These are phyloP conservation scores for Abelmoschus esculentus DNA, from an alignment of 345 rosid genomes.

Conservation along the genomic window DNA sequence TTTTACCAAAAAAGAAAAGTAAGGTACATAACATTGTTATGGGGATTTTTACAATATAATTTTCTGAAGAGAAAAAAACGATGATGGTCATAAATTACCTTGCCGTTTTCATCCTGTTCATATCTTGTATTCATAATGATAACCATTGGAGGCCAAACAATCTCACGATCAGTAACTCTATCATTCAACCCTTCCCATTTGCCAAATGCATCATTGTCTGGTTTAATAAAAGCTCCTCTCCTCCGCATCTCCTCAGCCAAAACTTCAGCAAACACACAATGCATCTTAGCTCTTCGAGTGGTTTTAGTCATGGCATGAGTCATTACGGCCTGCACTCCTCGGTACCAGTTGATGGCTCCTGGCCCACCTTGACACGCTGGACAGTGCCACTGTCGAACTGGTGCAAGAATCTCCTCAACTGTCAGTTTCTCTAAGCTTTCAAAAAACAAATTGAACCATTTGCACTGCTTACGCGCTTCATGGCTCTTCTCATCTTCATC, in stretches of 20 bases:
- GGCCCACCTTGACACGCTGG: constrained; percentile 44
- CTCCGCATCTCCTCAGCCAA: constrained; percentile 36
- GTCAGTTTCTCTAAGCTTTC: constrained; percentile 21
- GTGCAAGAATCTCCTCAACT: constrained; percentile 26
- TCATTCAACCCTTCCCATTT: constrained; percentile 31
- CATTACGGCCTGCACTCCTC: constrained; percentile 29
- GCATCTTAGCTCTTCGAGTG: constrained; percentile 26
- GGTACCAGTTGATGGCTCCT: constrained; percentile 41
- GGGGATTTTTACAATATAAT: not conserved
- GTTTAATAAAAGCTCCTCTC: constrained; percentile 28
- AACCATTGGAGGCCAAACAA: constrained; percentile 34
- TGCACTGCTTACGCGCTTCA: constrained; percentile 26
- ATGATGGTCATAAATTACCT: constrained; percentile 16
- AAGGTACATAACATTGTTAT: not conserved
- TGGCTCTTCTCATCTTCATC: constrained; percentile 27
- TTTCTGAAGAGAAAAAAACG: not conserved
- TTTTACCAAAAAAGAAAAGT: not conserved
- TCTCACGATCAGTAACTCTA: constrained; percentile 27
- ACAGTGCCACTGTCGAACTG: constrained; percentile 37
- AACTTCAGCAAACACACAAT: constrained; percentile 31
- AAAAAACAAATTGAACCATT: constrained; percentile 32
- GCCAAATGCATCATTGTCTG: constrained; percentile 31
- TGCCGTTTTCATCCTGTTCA: constrained; percentile 33
- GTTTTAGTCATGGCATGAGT: constrained; percentile 34
- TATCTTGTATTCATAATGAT: constrained; percentile 35